These are phyloP conservation scores for Penicillium pancosmium DNA, from an alignment of 495 filamentous ascomycete species.

Conservation along the genomic window DNA sequence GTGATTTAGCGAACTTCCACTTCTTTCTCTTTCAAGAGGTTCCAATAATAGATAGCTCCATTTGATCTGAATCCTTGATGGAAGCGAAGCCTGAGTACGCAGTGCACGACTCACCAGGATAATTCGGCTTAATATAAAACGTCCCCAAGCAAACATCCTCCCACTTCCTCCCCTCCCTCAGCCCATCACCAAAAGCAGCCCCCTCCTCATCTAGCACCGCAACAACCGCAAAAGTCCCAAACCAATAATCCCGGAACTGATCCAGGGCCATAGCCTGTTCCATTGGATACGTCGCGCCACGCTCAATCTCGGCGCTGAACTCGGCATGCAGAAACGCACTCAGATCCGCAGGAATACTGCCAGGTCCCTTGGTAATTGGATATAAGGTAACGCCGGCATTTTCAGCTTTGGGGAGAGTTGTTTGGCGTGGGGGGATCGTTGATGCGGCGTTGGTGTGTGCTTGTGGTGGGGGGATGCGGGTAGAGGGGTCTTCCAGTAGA, in stretches of 20 bases:
- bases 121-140: slow-evolving; percentile 98
- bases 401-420: slow-evolving; percentile 73
- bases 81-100: too few species aligned
- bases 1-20: background rate
- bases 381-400: slow-evolving; percentile 82
- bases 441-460: slow-evolving; percentile 54
- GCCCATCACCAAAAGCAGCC: slow-evolving; percentile 10
- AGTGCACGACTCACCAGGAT: slow-evolving; percentile 70
- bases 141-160: slow-evolving; percentile 82
- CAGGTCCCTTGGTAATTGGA: slow-evolving; percentile 67
- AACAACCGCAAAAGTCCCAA: slow-evolving; percentile 88
- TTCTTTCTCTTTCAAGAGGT: background rate
- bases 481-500: slow-evolving; percentile 79
- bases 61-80: background rate
- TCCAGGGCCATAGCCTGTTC: slow-evolving; percentile 69
- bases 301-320: slow-evolving; percentile 86
- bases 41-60: background rate
- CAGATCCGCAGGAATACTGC: slow-evolving; percentile 52
- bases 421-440: slow-evolving; percentile 69
- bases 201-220: slow-evolving; percentile 71
- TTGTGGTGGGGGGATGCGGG: slow-evolving; percentile 55
- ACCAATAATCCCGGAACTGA: slow-evolving; percentile 86
- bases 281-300: slow-evolving; percentile 94
- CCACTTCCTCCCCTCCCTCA: slow-evolving; percentile 69
- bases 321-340: slow-evolving; percentile 76